Percentiles rank a stretch among this genome's conserved stretches.
Evolutionary conservation across 441 rosid species (phyloP).

Genomic region (Biscutella auriculata): DNA sequence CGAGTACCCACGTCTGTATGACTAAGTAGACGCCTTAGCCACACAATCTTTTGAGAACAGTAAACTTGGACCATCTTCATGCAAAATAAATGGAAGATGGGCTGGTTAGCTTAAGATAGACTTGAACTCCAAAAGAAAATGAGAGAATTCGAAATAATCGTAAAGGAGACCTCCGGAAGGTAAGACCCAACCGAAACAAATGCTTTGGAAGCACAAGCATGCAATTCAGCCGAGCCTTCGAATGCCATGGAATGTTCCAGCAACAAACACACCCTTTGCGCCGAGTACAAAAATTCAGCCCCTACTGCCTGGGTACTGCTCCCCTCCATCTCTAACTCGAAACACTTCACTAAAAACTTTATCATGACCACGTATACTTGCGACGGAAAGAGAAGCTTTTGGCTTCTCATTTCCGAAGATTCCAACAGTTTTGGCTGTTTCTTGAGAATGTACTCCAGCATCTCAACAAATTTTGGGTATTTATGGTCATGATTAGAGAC

Average conservation of each 20-base stretch:
- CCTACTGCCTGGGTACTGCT: constrained; percentile 40
- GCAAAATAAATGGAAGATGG: constrained; percentile 2
- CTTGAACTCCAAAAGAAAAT: constrained; percentile 8
- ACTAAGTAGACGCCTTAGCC: constrained; percentile 75
- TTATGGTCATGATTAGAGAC: constrained; percentile 35
- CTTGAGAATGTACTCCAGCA: constrained; percentile 66
- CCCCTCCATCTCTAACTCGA: constrained; percentile 62
- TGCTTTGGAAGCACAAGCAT: constrained; percentile 73
- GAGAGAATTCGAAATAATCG: constrained; percentile 21
- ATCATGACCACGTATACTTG: constrained; percentile 68
- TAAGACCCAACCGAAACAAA: constrained; percentile 65
- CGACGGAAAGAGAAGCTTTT: constrained; percentile 71
- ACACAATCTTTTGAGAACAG: constrained; percentile 48
- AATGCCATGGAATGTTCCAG: constrained; percentile 83
- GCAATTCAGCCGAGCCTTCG: constrained; percentile 81
- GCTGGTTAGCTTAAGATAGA: constrained; percentile 9
- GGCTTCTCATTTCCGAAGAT: constrained; percentile 61
- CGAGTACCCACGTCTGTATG: constrained; percentile 81
- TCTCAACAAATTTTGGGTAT: constrained; percentile 66
- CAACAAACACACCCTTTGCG: constrained; percentile 58
- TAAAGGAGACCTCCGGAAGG: constrained; percentile 66
- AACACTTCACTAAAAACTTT: constrained; percentile 73
- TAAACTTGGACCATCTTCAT: constrained; percentile 64
- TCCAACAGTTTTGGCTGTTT: constrained; percentile 71
- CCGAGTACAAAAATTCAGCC: constrained; percentile 49